phyloP scores from a whole-genome alignment of 2,329 filamentous ascomycete species.

The Xylaria polymorpha region DNA sequence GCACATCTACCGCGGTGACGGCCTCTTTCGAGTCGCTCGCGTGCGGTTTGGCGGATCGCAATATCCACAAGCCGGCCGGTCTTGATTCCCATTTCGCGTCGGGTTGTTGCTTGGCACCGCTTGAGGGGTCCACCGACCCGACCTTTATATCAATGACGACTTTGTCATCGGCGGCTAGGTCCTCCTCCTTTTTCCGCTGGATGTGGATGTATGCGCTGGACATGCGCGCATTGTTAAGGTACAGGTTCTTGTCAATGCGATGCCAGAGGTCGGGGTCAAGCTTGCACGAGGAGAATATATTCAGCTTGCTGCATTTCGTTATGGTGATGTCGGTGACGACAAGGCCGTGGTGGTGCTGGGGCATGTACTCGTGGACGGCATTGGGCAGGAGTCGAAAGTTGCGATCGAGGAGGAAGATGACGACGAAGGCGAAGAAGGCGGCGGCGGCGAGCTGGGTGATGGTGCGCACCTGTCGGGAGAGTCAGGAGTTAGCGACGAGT shows the following conservation, averaged over 20 bases:
- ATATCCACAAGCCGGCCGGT: slow-evolving; percentile 83
- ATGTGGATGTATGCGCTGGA: slow-evolving; percentile 84
- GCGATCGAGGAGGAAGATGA: slow-evolving; percentile 86
- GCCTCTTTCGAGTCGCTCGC: slow-evolving; percentile 79
- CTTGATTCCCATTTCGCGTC: slow-evolving; percentile 81
- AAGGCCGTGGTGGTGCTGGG: slow-evolving; percentile 83
- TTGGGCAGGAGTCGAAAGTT: slow-evolving; percentile 88
- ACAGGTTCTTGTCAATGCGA: slow-evolving; percentile 89
- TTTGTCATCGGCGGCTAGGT: slow-evolving; percentile 77
- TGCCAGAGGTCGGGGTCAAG: slow-evolving; percentile 80
- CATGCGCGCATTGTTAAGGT: slow-evolving; percentile 78
- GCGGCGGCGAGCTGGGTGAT: slow-evolving; percentile 79
- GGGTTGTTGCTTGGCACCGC: slow-evolving; percentile 64
- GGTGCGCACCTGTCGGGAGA: slow-evolving; percentile 66
- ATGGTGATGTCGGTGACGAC: slow-evolving; percentile 89
- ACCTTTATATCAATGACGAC: slow-evolving; percentile 84
- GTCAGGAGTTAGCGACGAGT: slow-evolving; percentile 31
- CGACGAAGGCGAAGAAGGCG: slow-evolving; percentile 72
- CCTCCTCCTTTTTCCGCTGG: slow-evolving; percentile 85
- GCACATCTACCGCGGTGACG: slow-evolving; percentile 84
- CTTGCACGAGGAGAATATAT: slow-evolving; percentile 79
- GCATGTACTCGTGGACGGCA: slow-evolving; percentile 87
- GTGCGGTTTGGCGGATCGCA: slow-evolving; percentile 76
- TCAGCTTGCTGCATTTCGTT: slow-evolving; percentile 78
- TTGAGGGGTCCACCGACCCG: slow-evolving; percentile 75